These are phyloP conservation scores for Tetrahymena borealis DNA, from an alignment of 73 alveolate species.

Conservation along the genomic window DNA sequence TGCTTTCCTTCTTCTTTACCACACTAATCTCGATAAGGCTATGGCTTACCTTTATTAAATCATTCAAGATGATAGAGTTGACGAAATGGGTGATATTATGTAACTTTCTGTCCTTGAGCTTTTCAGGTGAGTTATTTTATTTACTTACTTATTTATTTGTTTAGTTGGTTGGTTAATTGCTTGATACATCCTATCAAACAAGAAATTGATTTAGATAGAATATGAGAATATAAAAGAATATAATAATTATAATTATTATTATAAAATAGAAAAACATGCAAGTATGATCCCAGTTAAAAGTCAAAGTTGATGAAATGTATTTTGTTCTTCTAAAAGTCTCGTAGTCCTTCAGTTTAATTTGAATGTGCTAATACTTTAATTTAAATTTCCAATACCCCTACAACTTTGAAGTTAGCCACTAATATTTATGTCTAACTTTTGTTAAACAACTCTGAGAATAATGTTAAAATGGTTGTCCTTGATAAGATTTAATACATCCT, in stretches of 20 bases:
- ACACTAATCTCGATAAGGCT: slow-evolving; percentile 66
- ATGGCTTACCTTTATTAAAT: slow-evolving; percentile 50
- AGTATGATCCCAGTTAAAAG: slow-evolving; percentile 70
- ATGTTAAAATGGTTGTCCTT: slow-evolving; percentile 68
- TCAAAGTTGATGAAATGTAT: slow-evolving; percentile 61
- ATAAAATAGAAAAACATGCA: slow-evolving; percentile 56
- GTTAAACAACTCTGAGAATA: slow-evolving; percentile 68
- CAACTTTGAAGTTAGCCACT: slow-evolving; percentile 71
- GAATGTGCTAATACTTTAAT: slow-evolving; percentile 78
- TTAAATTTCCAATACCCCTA: slow-evolving; percentile 63
- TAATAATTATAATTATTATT: background rate
- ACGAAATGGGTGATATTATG: slow-evolving; percentile 70
- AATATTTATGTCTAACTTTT: slow-evolving; percentile 53
- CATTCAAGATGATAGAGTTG: slow-evolving; percentile 40
- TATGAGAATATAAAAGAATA: too few species aligned
- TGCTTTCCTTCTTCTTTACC: slow-evolving; percentile 84
- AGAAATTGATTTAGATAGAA: too few species aligned
- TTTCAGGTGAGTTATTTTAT: slow-evolving; percentile 9
- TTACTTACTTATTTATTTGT: background rate
- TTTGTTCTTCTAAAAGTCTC: slow-evolving; percentile 55
- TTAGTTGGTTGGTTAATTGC: too few species aligned
- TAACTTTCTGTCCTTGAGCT: slow-evolving; percentile 65
- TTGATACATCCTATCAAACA: too few species aligned
- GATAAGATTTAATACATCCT: slow-evolving; percentile 46
- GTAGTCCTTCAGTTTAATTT: slow-evolving; percentile 65